Evolutionary conservation across 305 asterid species (phyloP), one percentile per base, ranked within the genome.

Genomic region (Fraxinus xanthoxyloides): DNA sequence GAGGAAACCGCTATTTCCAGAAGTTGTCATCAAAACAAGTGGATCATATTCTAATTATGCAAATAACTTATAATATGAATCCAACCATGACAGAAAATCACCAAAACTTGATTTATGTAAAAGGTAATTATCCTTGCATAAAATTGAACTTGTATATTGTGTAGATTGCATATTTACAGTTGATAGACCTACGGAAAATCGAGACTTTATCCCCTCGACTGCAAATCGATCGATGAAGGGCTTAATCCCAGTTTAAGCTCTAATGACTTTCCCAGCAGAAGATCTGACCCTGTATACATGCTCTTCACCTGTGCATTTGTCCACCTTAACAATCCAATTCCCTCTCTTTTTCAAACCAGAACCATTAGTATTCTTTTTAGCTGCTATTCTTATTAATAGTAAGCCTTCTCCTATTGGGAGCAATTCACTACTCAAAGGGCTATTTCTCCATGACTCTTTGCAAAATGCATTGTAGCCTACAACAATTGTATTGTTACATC

Each of bases 321-420:
- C 98, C 31, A 93, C 97, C 83, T 88, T 92, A 79, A 95, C 95
- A 61, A 92, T 82, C 97, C 97, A 93, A 24, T 91, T 88, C 15
- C 88, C 82, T 72, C 59, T 78, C 48, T 77, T 85, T 17, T 36
- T 77, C 24, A 63, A 12, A 32, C 72, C 77, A 3, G 73, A 28
- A 31, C 87, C 75, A 81, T 74, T 85, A 35, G 23, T 72, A 61
- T 30, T 76, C 80, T 65, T 85, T 35, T 78, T 72, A 0, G 31
- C 85, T 12, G 88, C 85, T 31, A 85, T 83, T 85, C 93, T 87
- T 2, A 90, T 90, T 51, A 95, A 81, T 83, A 93, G 79, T 85
- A 93, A 61, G 3, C 98, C 98, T 76, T 90, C 97, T 67, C 95
- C 97, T 2, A 93, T 95, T 1, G 98, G 98, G 89, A 95, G 88